Evolutionary conservation across 441 rosid species (phyloP).

Genomic region (Manihot esculenta): DNA sequence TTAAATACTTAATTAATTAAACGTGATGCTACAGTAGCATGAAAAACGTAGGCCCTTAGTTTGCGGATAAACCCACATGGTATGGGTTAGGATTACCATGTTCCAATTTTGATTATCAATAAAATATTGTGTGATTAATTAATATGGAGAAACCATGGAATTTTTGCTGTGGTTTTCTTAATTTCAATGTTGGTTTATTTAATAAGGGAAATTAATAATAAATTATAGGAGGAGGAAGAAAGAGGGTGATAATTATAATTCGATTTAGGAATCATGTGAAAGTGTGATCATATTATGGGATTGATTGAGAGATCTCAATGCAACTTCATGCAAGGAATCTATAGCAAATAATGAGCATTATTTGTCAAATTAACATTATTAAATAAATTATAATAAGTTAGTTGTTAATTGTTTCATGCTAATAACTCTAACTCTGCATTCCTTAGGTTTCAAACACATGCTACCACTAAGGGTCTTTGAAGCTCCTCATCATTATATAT

Average conservation of each 20-base stretch:
- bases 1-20: no score
- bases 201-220: no score
- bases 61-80: constrained; percentile 28
- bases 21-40: constrained; percentile 6
- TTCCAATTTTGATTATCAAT: background rate
- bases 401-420: no score
- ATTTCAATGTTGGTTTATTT: background rate
- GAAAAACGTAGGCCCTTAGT: constrained; percentile 20
- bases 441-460: background rate
- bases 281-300: no score
- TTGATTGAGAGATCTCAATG: constrained; percentile 7
- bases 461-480: no score
- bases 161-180: constrained; percentile 17
- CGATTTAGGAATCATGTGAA: no score
- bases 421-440: background rate
- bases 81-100: constrained; percentile 31
- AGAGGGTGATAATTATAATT: background rate
- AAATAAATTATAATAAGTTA: background rate
- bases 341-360: background rate
- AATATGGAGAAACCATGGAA: constrained; percentile 21
- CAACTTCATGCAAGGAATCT: no score
- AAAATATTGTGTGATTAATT: background rate
- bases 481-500: no score
- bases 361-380: no score
- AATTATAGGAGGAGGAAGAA: background rate